phyloP scores from a whole-genome alignment of 164 flowering plant genomes.

The Euptelea pleiosperma region DNA sequence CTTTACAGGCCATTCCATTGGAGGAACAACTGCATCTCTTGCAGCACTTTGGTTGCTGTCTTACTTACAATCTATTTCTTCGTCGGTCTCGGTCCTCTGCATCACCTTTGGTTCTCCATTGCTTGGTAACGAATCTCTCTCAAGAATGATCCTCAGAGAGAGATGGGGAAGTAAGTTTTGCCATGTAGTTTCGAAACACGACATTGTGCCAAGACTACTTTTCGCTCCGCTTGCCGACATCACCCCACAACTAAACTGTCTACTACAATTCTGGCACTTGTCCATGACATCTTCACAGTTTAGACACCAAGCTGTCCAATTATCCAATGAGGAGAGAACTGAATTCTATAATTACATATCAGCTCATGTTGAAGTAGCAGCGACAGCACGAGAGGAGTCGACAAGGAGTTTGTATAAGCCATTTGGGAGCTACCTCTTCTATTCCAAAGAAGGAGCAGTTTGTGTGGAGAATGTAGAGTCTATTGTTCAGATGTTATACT shows the following conservation, averaged over 20 bases:
- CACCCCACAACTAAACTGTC: slow-evolving; percentile 19
- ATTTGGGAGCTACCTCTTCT: slow-evolving; percentile 62
- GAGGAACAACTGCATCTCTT: slow-evolving; percentile 67
- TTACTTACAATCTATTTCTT: slow-evolving; percentile 25
- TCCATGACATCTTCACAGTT: slow-evolving; percentile 23
- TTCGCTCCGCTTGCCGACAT: slow-evolving; percentile 32
- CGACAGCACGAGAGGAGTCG: slow-evolving; percentile 12
- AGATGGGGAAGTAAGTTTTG: slow-evolving; percentile 64
- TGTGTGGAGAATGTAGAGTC: slow-evolving; percentile 51
- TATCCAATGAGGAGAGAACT: slow-evolving; percentile 22
- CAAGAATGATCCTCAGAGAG: slow-evolving; percentile 43
- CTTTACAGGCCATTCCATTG: slow-evolving; percentile 73
- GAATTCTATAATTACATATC: slow-evolving; percentile 24
- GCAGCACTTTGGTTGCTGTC: slow-evolving; percentile 62
- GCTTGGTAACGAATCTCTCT: slow-evolving; percentile 59
- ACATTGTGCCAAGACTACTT: slow-evolving; percentile 62
- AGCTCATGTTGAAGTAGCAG: slow-evolving; percentile 13
- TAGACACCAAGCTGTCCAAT: slow-evolving; percentile 9
- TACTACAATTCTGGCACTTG: slow-evolving; percentile 37
- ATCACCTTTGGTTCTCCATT: slow-evolving; percentile 80
- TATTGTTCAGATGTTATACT: slow-evolving; percentile 43
- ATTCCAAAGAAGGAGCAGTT: slow-evolving; percentile 54
- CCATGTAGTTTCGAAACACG: slow-evolving; percentile 53
- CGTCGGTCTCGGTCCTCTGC: slow-evolving; percentile 42
- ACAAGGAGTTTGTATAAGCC: slow-evolving; percentile 39